phyloP scores from a whole-genome alignment of 208 protist species.

The Angomonas deanei region DNA sequence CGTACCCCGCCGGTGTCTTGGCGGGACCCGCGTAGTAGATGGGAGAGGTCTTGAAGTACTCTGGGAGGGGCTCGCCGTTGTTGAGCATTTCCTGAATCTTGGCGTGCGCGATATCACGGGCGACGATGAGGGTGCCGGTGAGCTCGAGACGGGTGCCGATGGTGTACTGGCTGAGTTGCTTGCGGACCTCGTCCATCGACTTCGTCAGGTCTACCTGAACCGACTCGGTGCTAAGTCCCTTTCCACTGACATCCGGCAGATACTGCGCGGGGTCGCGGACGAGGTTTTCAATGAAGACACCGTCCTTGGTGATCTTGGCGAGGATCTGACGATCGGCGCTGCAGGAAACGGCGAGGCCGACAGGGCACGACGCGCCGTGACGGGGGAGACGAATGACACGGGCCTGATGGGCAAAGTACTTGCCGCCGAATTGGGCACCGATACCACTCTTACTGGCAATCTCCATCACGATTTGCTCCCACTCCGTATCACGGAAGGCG shows the following conservation, averaged over 20 bases:
- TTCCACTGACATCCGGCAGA: constrained; percentile 72
- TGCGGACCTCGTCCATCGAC: constrained; percentile 85
- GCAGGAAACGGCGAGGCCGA: constrained; percentile 95
- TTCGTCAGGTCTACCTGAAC: constrained; percentile 88
- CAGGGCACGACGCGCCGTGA: constrained; percentile 90
- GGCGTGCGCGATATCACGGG: constrained; percentile 97
- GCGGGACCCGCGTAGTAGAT: constrained; percentile 96
- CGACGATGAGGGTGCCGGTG: constrained; percentile 94
- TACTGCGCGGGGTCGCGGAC: constrained; percentile 91
- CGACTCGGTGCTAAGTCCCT: constrained; percentile 26
- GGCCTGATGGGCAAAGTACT: constrained; percentile 96
- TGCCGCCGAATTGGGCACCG: constrained; percentile 96
- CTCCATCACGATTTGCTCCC: constrained; percentile 90
- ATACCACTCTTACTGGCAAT: constrained; percentile 86
- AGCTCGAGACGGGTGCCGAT: constrained; percentile 91
- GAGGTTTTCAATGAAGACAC: constrained; percentile 93
- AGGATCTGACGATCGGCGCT: constrained; percentile 95
- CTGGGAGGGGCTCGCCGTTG: constrained; percentile 70
- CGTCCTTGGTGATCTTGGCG: constrained; percentile 91
- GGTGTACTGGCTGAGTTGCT: constrained; percentile 75
- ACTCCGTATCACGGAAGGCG: constrained; percentile 95
- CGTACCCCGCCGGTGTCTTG: constrained; percentile 92
- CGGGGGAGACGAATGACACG: constrained; percentile 90
- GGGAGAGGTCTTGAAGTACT: constrained; percentile 94
- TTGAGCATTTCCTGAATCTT: constrained; percentile 91